Conservation (phyloP, 805 yeast species). For the Starmerella bombicola region DNA sequence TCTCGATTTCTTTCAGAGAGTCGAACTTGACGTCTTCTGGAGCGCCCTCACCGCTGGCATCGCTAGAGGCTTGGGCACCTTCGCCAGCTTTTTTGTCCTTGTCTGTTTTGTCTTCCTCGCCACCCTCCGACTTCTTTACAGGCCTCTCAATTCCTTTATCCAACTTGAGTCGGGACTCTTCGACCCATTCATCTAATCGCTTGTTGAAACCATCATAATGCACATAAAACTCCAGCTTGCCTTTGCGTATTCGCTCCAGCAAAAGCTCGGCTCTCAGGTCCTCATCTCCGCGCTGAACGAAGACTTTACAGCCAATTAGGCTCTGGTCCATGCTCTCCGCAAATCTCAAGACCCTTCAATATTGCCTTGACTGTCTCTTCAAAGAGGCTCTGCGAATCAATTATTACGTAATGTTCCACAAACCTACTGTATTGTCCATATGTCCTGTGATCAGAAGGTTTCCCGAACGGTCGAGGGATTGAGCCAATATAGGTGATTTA, state of each 20-base stretch:
- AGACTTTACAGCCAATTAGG: conserved; percentile 66
- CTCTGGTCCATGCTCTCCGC: conserved; percentile 6
- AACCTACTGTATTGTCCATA: conserved; percentile 63
- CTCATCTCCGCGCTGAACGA: conserved; percentile 69
- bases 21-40: conserved; percentile 65
- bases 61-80: conserved; percentile 27
- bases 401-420: conserved; percentile 34
- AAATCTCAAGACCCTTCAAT: background rate
- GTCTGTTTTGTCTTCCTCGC: conserved; percentile 19
- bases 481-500: conserved; percentile 51
- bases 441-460: conserved; percentile 73
- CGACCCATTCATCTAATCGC: conserved; percentile 92
- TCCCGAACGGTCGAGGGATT: conserved; percentile 69
- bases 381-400: background rate
- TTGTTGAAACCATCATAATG: conserved; percentile 92
- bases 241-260: conserved; percentile 61
- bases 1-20: conserved; percentile 85
- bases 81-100: conserved; percentile 19
- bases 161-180: conserved; percentile 56
- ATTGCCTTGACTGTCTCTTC: background rate
- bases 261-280: conserved; percentile 74
- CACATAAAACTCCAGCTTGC: conserved; percentile 71
- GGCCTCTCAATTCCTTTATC: conserved; percentile 55
- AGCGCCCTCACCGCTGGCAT: conserved; percentile 73
- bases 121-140: conserved; percentile 44